These are phyloP conservation scores for Chionographis japonica DNA, from an alignment of 106 monocot species.

Conservation along the genomic window DNA sequence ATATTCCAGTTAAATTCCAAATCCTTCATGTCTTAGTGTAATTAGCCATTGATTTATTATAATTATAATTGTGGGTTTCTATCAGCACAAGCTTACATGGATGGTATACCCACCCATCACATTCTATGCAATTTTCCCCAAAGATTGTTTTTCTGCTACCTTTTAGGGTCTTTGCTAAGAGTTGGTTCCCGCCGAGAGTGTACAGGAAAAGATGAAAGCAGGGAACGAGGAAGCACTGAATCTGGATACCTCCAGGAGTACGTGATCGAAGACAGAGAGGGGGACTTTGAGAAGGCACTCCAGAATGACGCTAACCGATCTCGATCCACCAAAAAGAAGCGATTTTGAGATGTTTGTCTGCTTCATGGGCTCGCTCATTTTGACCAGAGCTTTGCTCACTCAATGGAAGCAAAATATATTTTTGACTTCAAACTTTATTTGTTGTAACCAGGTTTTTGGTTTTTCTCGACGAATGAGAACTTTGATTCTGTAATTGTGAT, in stretches of 20 bases:
- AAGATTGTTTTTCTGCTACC: background rate
- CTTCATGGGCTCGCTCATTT: too few species aligned
- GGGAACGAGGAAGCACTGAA: conserved; percentile 29
- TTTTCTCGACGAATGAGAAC: too few species aligned
- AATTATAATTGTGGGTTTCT: background rate
- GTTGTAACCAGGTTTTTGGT: too few species aligned
- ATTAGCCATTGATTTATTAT: too few species aligned
- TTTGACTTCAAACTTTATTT: too few species aligned
- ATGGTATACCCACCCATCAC: too few species aligned
- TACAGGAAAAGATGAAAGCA: conserved; percentile 59
- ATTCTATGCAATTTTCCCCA: background rate
- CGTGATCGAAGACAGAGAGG: conserved; percentile 44
- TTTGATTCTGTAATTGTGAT: too few species aligned
- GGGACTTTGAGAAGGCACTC: conserved; percentile 56
- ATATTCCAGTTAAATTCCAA: too few species aligned
- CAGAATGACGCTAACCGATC: conserved; percentile 28
- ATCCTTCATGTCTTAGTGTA: too few species aligned
- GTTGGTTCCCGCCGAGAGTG: background rate
- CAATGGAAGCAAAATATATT: too few species aligned
- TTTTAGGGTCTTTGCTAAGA: background rate
- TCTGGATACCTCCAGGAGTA: conserved; percentile 54
- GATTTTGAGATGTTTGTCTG: conserved; percentile 1
- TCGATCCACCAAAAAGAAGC: conserved; percentile 49
- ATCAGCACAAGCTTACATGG: too few species aligned
- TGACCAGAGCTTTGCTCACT: too few species aligned